These are phyloP conservation scores for Pyrus communis DNA, from an alignment of 306 rosid genomes.

Conservation along the genomic window DNA sequence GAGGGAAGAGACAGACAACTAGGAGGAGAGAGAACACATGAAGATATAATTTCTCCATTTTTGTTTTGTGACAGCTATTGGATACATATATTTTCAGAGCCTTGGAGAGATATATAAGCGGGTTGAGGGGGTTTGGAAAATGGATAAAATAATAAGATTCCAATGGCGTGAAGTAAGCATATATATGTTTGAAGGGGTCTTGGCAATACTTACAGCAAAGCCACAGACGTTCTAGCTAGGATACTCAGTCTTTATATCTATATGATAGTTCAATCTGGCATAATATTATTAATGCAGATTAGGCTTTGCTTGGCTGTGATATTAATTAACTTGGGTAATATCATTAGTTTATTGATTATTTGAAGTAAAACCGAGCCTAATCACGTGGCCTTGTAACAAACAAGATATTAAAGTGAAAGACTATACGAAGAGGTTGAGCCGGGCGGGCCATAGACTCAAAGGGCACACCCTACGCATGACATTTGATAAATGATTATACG, in stretches of 20 bases:
- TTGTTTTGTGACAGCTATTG: background rate
- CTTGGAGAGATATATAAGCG: background rate
- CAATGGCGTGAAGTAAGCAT: slow-evolving; percentile 29
- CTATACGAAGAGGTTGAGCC: background rate
- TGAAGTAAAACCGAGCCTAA: background rate
- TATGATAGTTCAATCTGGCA: background rate
- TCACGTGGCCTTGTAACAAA: background rate
- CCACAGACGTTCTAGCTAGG: background rate
- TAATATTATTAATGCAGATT: background rate
- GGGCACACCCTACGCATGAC: background rate
- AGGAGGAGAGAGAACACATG: slow-evolving; percentile 6
- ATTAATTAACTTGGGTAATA: background rate
- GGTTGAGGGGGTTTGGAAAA: background rate
- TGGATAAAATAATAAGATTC: background rate
- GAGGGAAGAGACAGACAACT: slow-evolving; percentile 2
- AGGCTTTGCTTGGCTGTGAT: background rate
- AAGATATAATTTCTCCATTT: background rate
- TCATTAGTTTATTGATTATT: background rate
- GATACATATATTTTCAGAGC: background rate
- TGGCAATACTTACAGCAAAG: slow-evolving; percentile 16
- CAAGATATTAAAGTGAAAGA: too few species aligned
- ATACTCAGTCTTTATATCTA: background rate
- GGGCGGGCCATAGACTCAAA: background rate
- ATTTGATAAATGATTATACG: background rate
- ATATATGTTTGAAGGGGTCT: background rate